phyloP scores from a whole-genome alignment of 176 grass and related monocot species.

The Aegilops bicornis region DNA sequence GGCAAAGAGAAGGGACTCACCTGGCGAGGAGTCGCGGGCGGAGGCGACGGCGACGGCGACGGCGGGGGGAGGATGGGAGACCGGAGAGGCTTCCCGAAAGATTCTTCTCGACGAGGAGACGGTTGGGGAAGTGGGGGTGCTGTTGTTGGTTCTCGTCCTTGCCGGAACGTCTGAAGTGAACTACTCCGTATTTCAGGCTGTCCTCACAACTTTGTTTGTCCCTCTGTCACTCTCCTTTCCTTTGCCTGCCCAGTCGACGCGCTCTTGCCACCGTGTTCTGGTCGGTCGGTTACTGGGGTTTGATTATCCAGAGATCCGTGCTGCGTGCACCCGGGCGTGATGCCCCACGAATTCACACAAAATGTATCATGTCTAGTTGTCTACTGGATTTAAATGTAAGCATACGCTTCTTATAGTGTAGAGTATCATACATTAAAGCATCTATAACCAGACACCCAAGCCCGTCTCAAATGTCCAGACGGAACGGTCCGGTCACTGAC shows the following conservation, averaged over 20 bases:
- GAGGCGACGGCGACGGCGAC: background rate
- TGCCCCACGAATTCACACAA: background rate
- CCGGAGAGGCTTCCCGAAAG: slow-evolving; percentile 18
- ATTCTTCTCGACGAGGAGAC: slow-evolving; percentile 21
- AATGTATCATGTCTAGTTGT: too few species aligned
- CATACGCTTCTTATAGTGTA: too few species aligned
- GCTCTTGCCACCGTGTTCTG: background rate
- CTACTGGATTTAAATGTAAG: too few species aligned
- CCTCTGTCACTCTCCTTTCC: too few species aligned
- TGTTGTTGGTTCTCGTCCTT: slow-evolving; percentile 1
- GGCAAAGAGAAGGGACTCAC: background rate
- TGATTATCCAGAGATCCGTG: background rate
- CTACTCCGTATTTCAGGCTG: background rate
- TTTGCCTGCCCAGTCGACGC: background rate
- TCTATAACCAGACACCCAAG: too few species aligned
- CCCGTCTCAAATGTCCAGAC: too few species aligned
- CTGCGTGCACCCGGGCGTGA: background rate
- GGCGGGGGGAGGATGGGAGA: background rate
- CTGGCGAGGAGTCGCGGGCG: background rate
- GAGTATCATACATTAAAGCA: too few species aligned
- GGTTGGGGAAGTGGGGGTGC: background rate
- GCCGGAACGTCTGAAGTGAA: slow-evolving; percentile 6
- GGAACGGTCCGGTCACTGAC: too few species aligned
- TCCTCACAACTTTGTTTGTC: background rate
- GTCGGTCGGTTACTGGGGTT: slow-evolving; percentile 4